Evolutionary conservation across 2,329 filamentous ascomycete species (phyloP), one percentile per base, ranked within the genome.

Genomic region (Arthrinium puccinioides): DNA sequence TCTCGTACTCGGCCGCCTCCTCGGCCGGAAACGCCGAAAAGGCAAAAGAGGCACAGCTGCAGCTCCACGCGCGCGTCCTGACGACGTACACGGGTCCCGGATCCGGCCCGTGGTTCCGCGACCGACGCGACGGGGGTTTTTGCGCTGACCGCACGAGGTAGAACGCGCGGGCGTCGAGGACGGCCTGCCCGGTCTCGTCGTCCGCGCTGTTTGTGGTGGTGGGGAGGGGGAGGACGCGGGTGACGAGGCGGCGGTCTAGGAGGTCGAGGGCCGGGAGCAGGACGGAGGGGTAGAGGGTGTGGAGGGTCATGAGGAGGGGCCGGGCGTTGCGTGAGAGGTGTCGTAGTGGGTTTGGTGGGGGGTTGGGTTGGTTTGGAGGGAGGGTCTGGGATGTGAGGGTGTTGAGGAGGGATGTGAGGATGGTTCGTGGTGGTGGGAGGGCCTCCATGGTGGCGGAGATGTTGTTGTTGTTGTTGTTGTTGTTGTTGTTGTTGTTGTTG

Each of bases 201-300:
- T 15, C n/a, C 23, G 21, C 34, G 10, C n/a, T 40, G 40, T 10
- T 27, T 38, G 25, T 19, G 13, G 21, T 20, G 11, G 14, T 32
- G 25, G 23, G 29, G 21, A 41, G 27, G 9, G 56, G 29, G 13
- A 70, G 33, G 5, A 80, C 59, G 2, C 78, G 70, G 6, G 70
- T 79, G 23, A 95, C 76, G 1, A 92, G 73, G 3, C 72, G 65
- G 19, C 87, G 76, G 58, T 98, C 92, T 1, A 98, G 70, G 0
- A 97, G 70, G 58, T 97, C 89, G 3, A 98, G 70, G 0, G 90
- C 87, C 3, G 87, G 85, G 1, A 96, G 78, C 2, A 96, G 64
- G 37, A 87, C 74, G 44, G 78, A 76, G 0, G 88, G 88, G 53
- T 94, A 94, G 11, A 96, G 65, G 23, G 87, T 84, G 62, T 96